Conservation (phyloP, 2,329 filamentous ascomycete species). For the Xylariaceae sp. region DNA sequence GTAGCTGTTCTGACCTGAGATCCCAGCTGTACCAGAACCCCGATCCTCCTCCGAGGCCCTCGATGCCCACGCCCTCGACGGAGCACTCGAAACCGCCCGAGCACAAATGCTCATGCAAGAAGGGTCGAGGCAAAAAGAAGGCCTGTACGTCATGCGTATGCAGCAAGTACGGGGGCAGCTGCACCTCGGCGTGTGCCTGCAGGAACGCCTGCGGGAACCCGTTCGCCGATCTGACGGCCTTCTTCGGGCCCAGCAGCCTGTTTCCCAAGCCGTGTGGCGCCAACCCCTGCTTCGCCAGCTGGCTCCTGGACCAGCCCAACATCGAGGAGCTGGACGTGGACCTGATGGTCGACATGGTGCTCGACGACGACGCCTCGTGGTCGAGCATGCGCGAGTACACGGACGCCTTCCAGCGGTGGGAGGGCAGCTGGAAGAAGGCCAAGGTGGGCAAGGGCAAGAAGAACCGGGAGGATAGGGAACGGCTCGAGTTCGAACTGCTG, state of each 20-base stretch:
- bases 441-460: constrained; percentile 23
- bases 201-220: constrained; percentile 24
- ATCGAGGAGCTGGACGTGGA: constrained; percentile 26
- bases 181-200: constrained; percentile 22
- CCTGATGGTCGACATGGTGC: constrained; percentile 27
- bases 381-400: constrained; percentile 19
- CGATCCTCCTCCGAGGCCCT: constrained; percentile 15
- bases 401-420: constrained; percentile 23
- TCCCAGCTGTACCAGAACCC: constrained; percentile 19
- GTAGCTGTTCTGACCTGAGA: too few relatives aligned
- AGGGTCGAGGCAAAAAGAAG: constrained; percentile 27
- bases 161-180: constrained; percentile 24
- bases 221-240: constrained; percentile 24
- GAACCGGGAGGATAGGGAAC: constrained; percentile 22
- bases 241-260: constrained; percentile 21
- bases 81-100: constrained; percentile 19
- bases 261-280: constrained; percentile 25
- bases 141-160: constrained; percentile 25
- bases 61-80: constrained; percentile 19
- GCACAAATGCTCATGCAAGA: constrained; percentile 25
- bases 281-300: constrained; percentile 26
- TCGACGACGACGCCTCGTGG: constrained; percentile 27
- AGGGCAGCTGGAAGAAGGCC: constrained; percentile 23
- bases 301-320: constrained; percentile 27
- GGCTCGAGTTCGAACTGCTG: constrained; percentile 26